These are phyloP conservation scores for Cercophora newfieldiana DNA, from an alignment of 495 filamentous ascomycete species.

Conservation along the genomic window DNA sequence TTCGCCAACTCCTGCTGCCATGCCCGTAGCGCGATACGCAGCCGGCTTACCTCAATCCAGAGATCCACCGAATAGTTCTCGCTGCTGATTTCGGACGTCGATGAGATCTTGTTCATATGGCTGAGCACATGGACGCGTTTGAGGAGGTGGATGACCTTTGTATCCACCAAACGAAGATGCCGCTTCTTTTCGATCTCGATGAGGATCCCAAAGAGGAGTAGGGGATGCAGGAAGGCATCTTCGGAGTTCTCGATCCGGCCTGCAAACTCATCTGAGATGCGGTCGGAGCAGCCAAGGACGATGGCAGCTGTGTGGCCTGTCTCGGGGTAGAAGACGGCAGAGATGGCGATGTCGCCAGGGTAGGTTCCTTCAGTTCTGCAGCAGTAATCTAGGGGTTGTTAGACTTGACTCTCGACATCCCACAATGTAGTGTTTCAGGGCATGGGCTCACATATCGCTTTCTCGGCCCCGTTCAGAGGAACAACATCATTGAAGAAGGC, in stretches of 20 bases:
- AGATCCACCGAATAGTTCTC: slow-evolving; percentile 18
- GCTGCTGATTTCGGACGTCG: neutral
- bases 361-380: neutral
- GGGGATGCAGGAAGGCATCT: slow-evolving; percentile 1
- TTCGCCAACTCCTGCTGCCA: slow-evolving; percentile 8
- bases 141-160: slow-evolving; percentile 2
- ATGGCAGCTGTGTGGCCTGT: neutral
- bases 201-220: slow-evolving; percentile 16
- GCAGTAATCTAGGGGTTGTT: neutral
- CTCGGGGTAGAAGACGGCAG: slow-evolving; percentile 6
- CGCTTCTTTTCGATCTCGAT: slow-evolving; percentile 15
- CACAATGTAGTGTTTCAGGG: no score
- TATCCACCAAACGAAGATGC: slow-evolving; percentile 1
- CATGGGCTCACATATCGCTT: slow-evolving; percentile 1
- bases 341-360: neutral
- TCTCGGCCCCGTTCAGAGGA: neutral
- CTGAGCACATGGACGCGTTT: slow-evolving; percentile 6
- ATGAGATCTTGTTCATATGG: neutral
- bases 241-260: neutral
- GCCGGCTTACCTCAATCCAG: slow-evolving; percentile 14
- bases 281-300: neutral
- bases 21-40: neutral
- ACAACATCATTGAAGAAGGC: neutral
- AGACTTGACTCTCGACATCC: neutral
- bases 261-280: neutral